Evolutionary conservation across 1,284 basidiomycete species (phyloP).

Genomic region (Ustilago xerochloae): DNA sequence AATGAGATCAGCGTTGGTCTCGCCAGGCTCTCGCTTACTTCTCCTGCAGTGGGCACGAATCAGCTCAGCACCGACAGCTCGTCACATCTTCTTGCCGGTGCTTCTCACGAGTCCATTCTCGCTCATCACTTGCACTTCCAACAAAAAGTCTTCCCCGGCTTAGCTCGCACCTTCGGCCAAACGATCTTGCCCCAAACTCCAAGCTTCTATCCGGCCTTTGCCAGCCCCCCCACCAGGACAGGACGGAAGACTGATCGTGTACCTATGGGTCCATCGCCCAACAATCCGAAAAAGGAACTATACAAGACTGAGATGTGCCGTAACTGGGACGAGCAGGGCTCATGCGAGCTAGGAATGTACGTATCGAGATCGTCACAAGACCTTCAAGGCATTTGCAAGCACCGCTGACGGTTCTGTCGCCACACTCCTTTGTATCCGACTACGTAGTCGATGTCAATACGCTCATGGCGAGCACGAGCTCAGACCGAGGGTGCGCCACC

Average conservation of each 20-base stretch:
- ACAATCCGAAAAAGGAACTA: constrained; percentile 84
- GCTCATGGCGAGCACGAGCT: constrained; percentile 87
- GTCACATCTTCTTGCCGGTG: not conserved
- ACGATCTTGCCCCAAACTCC: not conserved
- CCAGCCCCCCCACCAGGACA: not conserved
- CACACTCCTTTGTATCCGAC: no score
- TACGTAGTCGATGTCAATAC: constrained; percentile 49
- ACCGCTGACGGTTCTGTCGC: no score
- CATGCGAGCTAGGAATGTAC: constrained; percentile 79
- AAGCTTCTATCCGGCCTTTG: not conserved
- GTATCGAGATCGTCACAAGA: not conserved
- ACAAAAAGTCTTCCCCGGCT: no score
- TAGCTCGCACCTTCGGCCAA: no score
- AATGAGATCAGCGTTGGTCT: no score
- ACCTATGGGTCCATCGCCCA: constrained; percentile 70
- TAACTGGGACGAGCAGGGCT: constrained; percentile 91
- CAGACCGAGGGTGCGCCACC: constrained; percentile 81
- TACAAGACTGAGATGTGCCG: constrained; percentile 93
- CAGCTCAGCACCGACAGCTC: not conserved
- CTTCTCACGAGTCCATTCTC: not conserved
- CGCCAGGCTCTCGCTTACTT: no score
- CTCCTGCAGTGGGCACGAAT: no score
- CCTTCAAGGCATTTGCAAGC: no score
- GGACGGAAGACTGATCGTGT: not conserved
- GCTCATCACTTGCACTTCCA: not conserved